phyloP scores from a whole-genome alignment of 148 eudicot species.

The Vaccinium corymbosum region DNA sequence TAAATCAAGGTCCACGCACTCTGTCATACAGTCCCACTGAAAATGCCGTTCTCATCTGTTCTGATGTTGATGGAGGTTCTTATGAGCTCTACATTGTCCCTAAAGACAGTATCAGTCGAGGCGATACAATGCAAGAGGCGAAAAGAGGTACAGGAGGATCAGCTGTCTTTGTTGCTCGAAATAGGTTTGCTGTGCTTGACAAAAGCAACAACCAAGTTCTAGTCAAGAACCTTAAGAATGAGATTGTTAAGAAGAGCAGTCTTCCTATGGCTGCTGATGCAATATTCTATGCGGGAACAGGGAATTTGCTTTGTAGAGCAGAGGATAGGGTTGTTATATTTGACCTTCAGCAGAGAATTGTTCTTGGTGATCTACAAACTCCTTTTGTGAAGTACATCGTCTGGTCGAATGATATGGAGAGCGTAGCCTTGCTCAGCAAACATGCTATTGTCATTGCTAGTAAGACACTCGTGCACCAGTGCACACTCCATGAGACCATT shows the following conservation, averaged over 20 bases:
- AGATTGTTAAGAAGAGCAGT: slow-evolving; percentile 64
- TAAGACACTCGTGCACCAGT: slow-evolving; percentile 82
- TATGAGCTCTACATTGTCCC: slow-evolving; percentile 87
- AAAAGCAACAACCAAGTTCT: slow-evolving; percentile 77
- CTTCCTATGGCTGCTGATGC: slow-evolving; percentile 82
- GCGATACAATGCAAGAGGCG: slow-evolving; percentile 73
- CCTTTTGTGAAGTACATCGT: slow-evolving; percentile 81
- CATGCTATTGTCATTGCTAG: slow-evolving; percentile 84
- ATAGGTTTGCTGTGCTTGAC: slow-evolving; percentile 92
- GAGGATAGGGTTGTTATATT: slow-evolving; percentile 86
- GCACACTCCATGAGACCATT: slow-evolving; percentile 96
- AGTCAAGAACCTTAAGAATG: slow-evolving; percentile 84
- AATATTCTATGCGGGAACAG: slow-evolving; percentile 88
- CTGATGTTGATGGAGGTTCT: slow-evolving; percentile 90
- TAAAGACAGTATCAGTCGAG: slow-evolving; percentile 73
- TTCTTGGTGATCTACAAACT: slow-evolving; percentile 80
- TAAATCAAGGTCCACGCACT: slow-evolving; percentile 83
- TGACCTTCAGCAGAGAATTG: slow-evolving; percentile 88
- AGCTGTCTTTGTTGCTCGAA: slow-evolving; percentile 84
- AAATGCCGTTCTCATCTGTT: slow-evolving; percentile 80
- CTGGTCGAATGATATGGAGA: slow-evolving; percentile 97
- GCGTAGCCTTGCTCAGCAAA: slow-evolving; percentile 84
- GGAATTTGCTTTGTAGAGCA: slow-evolving; percentile 82
- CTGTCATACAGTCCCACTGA: slow-evolving; percentile 92
- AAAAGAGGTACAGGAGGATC: slow-evolving; percentile 78